Conservation (phyloP, 495 filamentous ascomycete species). For the Xylaria grammica region DNA sequence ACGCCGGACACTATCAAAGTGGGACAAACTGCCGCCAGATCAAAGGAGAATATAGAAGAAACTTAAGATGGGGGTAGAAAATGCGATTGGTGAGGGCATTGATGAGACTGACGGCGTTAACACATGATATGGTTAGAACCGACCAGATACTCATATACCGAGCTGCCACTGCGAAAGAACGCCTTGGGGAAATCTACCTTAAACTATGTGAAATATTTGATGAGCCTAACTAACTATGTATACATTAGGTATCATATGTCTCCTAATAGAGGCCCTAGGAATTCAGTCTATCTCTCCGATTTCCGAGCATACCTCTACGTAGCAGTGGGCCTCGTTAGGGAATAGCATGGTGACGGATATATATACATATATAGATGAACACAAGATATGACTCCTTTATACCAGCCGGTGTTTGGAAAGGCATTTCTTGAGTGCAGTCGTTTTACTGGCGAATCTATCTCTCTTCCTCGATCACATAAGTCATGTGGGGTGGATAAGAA, state of each 20-base stretch:
- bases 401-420: background rate
- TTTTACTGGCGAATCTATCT: background rate
- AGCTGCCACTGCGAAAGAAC: background rate
- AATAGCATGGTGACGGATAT: background rate
- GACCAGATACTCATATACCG: too few relatives aligned
- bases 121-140: background rate
- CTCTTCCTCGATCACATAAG: constrained; percentile 27
- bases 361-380: constrained; percentile 6
- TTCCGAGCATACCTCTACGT: background rate
- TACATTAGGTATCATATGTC: constrained; percentile 7
- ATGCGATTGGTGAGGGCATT: too few relatives aligned
- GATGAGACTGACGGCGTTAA: background rate
- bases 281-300: background rate
- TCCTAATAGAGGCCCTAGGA: constrained; percentile 1
- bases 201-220: background rate
- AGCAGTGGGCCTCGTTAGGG: background rate
- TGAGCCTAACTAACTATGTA: background rate
- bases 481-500: constrained; percentile 5
- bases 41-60: too few relatives aligned
- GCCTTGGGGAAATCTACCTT: background rate
- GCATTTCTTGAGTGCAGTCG: background rate
- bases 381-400: background rate
- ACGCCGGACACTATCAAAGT: background rate
- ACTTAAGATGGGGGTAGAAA: background rate
- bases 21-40: background rate